Percentiles rank a stretch among this genome's conserved stretches.
Evolutionary conservation across 257 asterid genomes (phyloP).

Genomic region (Galeopsis tetrahit): DNA sequence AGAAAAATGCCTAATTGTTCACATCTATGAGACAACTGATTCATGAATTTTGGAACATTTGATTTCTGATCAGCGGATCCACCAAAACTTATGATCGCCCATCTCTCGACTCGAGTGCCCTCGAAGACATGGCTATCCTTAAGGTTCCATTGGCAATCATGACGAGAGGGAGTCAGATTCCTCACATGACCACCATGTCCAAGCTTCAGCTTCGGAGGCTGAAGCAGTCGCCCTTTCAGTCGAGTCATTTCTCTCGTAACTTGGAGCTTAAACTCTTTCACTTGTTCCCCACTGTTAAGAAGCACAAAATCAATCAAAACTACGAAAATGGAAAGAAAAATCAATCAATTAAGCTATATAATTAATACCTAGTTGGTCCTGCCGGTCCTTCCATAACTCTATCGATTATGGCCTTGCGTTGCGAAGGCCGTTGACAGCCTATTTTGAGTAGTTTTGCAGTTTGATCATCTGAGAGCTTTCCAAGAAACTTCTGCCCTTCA

Average conservation of each 20-base stretch:
- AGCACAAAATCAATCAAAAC: conserved; percentile 4
- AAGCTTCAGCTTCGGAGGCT: conserved; percentile 94
- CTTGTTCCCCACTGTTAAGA: conserved; percentile 68
- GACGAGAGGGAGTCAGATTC: conserved; percentile 77
- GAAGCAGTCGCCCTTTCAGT: conserved; percentile 81
- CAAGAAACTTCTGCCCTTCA: conserved; percentile 97
- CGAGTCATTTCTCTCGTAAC: conserved; percentile 76
- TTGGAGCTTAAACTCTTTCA: conserved; percentile 68
- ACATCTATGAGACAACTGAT: conserved; percentile 76
- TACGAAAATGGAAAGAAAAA: not conserved
- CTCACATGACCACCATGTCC: conserved; percentile 80
- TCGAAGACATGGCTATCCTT: conserved; percentile 87
- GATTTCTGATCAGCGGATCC: conserved; percentile 78
- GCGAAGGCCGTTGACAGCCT: conserved; percentile 86
- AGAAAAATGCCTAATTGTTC: conserved; percentile 81
- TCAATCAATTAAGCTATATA: no score
- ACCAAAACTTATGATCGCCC: conserved; percentile 89
- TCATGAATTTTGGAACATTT: conserved; percentile 64
- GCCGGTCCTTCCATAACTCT: conserved; percentile 77
- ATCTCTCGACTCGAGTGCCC: conserved; percentile 74
- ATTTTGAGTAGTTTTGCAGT: conserved; percentile 80
- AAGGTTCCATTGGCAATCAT: conserved; percentile 94
- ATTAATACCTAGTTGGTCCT: conserved; percentile 89
- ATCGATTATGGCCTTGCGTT: conserved; percentile 69
- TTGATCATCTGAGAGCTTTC: conserved; percentile 93